These are phyloP conservation scores for Collybia sordida DNA, from an alignment of 768 basidiomycete species.

Conservation along the genomic window DNA sequence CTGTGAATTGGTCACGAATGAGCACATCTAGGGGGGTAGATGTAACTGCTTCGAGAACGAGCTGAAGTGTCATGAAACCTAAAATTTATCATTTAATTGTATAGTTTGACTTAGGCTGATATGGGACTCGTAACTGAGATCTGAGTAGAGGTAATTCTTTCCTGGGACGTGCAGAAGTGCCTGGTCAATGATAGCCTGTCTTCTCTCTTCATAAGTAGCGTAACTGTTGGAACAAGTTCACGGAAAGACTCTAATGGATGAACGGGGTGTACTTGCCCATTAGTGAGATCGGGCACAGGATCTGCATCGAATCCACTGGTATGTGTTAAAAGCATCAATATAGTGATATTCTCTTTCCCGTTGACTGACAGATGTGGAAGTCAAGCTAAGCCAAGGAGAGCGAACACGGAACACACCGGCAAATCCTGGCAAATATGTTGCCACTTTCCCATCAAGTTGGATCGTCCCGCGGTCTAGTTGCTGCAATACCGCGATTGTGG, in stretches of 20 bases:
- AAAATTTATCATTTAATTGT: background rate
- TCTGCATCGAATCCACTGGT: constrained; percentile 27
- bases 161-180: constrained; percentile 21
- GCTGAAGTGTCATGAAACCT: constrained; percentile 27
- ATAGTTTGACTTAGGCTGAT: too few species aligned
- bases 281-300: constrained; percentile 23
- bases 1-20: constrained; percentile 21
- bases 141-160: constrained; percentile 23
- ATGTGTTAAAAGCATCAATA: constrained; percentile 26
- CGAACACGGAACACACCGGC: constrained; percentile 10
- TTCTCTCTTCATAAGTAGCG: constrained; percentile 20
- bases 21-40: constrained; percentile 19
- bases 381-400: background rate
- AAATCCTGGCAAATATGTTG: constrained; percentile 23
- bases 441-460: constrained; percentile 17
- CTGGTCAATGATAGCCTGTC: constrained; percentile 18
- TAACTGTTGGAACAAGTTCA: constrained; percentile 14
- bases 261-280: constrained; percentile 13
- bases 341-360: constrained; percentile 24
- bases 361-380: constrained; percentile 9
- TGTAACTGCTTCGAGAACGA: constrained; percentile 23
- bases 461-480: constrained; percentile 22
- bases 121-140: constrained; percentile 18
- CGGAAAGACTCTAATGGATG: background rate
- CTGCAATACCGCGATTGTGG: constrained; percentile 23